Conservation (phyloP, 2,329 filamentous ascomycete genomes). For the Macrophomina tecta region DNA sequence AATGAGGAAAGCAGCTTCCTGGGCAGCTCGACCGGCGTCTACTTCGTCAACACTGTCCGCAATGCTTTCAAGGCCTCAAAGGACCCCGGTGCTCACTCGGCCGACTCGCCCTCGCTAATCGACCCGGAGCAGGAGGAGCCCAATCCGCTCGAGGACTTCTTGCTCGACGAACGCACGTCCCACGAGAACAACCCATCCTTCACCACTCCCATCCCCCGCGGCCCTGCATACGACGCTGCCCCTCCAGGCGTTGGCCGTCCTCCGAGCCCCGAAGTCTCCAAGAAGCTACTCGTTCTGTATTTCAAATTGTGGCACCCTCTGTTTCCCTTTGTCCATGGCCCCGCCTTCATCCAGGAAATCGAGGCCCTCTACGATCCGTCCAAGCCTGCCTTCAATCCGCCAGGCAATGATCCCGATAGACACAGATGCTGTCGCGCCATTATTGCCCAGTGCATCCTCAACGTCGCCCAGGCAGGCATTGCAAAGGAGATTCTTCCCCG, state of each 20-base stretch:
- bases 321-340: constrained; percentile 63
- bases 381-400: constrained; percentile 1
- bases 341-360: constrained; percentile 51
- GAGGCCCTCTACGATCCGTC: constrained; percentile 25
- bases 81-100: background rate
- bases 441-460: constrained; percentile 27
- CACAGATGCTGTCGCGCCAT: constrained; percentile 25
- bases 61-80: constrained; percentile 27
- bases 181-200: background rate
- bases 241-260: constrained; percentile 25
- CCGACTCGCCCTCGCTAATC: constrained; percentile 6
- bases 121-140: constrained; percentile 21
- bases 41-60: constrained; percentile 29
- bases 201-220: constrained; percentile 12
- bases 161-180: constrained; percentile 18
- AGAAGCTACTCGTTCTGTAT: constrained; percentile 41
- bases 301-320: constrained; percentile 65
- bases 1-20: constrained; percentile 26
- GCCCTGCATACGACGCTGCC: constrained; percentile 24
- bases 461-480: constrained; percentile 24
- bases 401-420: constrained; percentile 22
- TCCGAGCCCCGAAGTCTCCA: constrained; percentile 10
- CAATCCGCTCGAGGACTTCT: constrained; percentile 26
- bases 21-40: constrained; percentile 27
- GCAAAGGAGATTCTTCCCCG: constrained; percentile 15